Evolutionary conservation across 345 rosid species (phyloP), one percentile per base, ranked within the genome.

Genomic region (Bruguiera gymnorhiza): DNA sequence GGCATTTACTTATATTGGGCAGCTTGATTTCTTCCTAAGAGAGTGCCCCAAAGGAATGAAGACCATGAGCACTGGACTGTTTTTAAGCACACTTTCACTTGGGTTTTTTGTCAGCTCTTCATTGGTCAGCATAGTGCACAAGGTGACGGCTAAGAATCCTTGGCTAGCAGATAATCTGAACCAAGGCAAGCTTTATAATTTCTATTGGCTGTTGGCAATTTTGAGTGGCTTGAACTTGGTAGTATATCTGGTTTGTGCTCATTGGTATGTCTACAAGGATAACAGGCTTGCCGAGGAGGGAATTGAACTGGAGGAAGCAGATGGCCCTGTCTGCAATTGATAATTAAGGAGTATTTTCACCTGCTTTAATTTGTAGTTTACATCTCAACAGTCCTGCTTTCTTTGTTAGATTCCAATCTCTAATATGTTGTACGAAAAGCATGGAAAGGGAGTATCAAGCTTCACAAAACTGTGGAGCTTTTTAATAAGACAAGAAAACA

Each of bases 21-120:
- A 91, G 60, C 85, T 95, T 43, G 97, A 90, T 69, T 91, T 95
- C 75, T 95, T 95, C 87, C 78, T 94, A 16, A 87, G 90, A 66
- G 99, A 95, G 73, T 95, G 99, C 54, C 99, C 99, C 1, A 91
- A 95, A 68, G 99, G 99, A 21, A 95, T 95, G 99, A 95, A 95
- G 81, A 92, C 96, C 0, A 95, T 95, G 91, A 91, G 97, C 78
- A 91, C 97, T 0, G 99, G 99, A 31, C 64, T 94, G 68, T 85
- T 95, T 73, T 67, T 95, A 64, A 95, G 97, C 71, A 91, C 97
- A 39, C 89, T 95, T 24, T 87, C 99, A 0, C 62, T 95, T 48
- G 99, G 99, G 63, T 91, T 89, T 77, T 94, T 94, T 74, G 18
- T 89, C 24, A 95, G 99, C 77, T 86, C 97, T 7, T 69, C 81